These are phyloP conservation scores for Apiotrichum domesticum DNA, from an alignment of 1,284 basidiomycete species.

Conservation along the genomic window DNA sequence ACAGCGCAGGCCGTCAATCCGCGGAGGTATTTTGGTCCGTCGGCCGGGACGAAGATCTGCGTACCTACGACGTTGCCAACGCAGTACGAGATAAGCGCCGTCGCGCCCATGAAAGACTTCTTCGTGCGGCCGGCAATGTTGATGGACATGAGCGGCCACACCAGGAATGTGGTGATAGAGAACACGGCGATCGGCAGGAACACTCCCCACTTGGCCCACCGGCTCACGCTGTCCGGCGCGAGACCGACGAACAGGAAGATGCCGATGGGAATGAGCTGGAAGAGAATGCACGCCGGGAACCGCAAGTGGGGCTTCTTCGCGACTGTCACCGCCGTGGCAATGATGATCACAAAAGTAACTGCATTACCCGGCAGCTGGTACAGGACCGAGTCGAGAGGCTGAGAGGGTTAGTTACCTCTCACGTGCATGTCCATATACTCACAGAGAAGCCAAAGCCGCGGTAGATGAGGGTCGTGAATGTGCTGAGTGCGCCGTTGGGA, in stretches of 20 bases:
- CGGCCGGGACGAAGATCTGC: conserved; percentile 24
- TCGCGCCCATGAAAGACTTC: conserved; percentile 24
- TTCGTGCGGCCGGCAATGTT: conserved; percentile 33
- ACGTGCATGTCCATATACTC: background rate
- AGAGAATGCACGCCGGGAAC: conserved; percentile 23
- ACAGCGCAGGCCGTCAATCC: conserved; percentile 22
- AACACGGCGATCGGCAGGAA: conserved; percentile 19
- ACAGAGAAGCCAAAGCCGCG: conserved; percentile 24
- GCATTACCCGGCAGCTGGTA: conserved; percentile 23
- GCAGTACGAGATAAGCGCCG: conserved; percentile 24
- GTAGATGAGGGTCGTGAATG: conserved; percentile 23
- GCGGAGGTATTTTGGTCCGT: conserved; percentile 23
- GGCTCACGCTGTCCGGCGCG: conserved; percentile 5
- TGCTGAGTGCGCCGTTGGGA: conserved; percentile 10
- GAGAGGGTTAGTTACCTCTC: background rate
- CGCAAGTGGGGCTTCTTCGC: conserved; percentile 10
- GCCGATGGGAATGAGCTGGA: conserved; percentile 13
- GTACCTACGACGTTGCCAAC: conserved; percentile 27
- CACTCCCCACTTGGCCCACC: conserved; percentile 26
- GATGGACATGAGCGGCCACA: conserved; percentile 30
- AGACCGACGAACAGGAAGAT: conserved; percentile 28
- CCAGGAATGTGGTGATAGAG: conserved; percentile 23
- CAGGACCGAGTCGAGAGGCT: conserved; percentile 5
- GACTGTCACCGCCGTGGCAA: conserved; percentile 11
- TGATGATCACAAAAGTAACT: conserved; percentile 14